A percentile compares a stretch with the other conserved stretches of the same genome.
phyloP scores from a whole-genome alignment of 2,329 filamentous ascomycete genomes.

The Domatiomyces catenatus region DNA sequence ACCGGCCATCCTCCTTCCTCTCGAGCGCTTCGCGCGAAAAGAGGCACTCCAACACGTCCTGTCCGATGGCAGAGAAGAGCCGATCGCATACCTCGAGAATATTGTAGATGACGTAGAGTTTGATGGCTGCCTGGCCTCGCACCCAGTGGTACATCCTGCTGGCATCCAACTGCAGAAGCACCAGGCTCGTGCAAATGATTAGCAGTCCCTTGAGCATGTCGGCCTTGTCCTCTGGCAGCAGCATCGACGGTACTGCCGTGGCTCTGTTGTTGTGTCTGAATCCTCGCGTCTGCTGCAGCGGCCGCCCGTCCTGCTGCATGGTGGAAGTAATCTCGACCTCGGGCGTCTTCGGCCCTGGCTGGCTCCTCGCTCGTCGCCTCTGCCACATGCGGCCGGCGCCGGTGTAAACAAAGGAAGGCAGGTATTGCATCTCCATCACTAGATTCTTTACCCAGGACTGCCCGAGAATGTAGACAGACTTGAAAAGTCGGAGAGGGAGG shows the following conservation, averaged over 20 bases:
- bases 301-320: not conserved
- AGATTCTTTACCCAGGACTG: slow-evolving; percentile 65
- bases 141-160: slow-evolving; percentile 98
- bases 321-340: slow-evolving; percentile 1
- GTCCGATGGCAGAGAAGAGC: slow-evolving; percentile 75
- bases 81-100: slow-evolving; percentile 82
- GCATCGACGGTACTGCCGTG: slow-evolving; percentile 68
- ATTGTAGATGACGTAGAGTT: slow-evolving; percentile 98
- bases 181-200: slow-evolving; percentile 69
- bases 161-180: slow-evolving; percentile 82
- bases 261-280: slow-evolving; percentile 48
- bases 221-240: slow-evolving; percentile 83
- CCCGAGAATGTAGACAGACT: slow-evolving; percentile 60
- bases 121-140: slow-evolving; percentile 88
- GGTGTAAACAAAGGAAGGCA: slow-evolving; percentile 62
- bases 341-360: slow-evolving; percentile 28
- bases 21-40: slow-evolving; percentile 89
- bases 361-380: slow-evolving; percentile 19
- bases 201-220: slow-evolving; percentile 83
- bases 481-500: slow-evolving; percentile 70
- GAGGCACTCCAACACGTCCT: slow-evolving; percentile 90
- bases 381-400: slow-evolving; percentile 68
- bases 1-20: slow-evolving; percentile 71
- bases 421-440: slow-evolving; percentile 53
- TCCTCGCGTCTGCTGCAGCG: slow-evolving; percentile 17